A percentile compares a stretch with the other conserved stretches of the same genome.
These are phyloP conservation scores for Russula compacta DNA, from an alignment of 768 basidiomycete genomes.

Conservation along the genomic window DNA sequence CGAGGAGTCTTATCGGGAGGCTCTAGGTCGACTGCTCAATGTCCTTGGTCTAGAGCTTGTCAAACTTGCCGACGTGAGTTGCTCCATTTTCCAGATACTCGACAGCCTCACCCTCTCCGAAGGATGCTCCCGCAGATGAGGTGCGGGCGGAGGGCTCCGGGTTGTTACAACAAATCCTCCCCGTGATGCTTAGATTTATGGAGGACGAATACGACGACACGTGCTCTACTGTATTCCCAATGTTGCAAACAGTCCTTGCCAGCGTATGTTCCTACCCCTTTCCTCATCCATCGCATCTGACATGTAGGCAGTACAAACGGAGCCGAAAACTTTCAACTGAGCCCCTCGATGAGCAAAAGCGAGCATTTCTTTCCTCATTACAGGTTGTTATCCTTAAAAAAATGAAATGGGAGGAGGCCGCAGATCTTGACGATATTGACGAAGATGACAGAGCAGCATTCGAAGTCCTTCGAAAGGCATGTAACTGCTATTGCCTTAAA, in stretches of 20 bases:
- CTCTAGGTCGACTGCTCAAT: slow-evolving; percentile 77
- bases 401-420: slow-evolving; percentile 83
- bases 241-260: slow-evolving; percentile 65
- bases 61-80: slow-evolving; percentile 72
- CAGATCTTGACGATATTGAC: slow-evolving; percentile 73
- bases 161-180: slow-evolving; percentile 59
- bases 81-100: slow-evolving; percentile 6
- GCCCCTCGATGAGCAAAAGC: slow-evolving; percentile 55
- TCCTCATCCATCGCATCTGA: background rate
- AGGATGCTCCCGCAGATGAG: slow-evolving; percentile 56
- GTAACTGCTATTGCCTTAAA: slow-evolving; percentile 15
- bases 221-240: slow-evolving; percentile 72
- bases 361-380: slow-evolving; percentile 68
- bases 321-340: slow-evolving; percentile 49
- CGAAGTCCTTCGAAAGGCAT: slow-evolving; percentile 75
- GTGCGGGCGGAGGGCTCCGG: slow-evolving; percentile 54
- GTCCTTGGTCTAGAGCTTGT: slow-evolving; percentile 72
- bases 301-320: slow-evolving; percentile 66
- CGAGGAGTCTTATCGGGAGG: slow-evolving; percentile 83
- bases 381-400: slow-evolving; percentile 75
- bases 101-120: background rate
- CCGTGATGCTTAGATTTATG: slow-evolving; percentile 80
- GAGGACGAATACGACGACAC: slow-evolving; percentile 89
- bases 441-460: slow-evolving; percentile 83
- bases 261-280: slow-evolving; percentile 44